Base-by-base conservation (phyloP, 352 stramenopile species). In the Pythium monospermum region DNA sequence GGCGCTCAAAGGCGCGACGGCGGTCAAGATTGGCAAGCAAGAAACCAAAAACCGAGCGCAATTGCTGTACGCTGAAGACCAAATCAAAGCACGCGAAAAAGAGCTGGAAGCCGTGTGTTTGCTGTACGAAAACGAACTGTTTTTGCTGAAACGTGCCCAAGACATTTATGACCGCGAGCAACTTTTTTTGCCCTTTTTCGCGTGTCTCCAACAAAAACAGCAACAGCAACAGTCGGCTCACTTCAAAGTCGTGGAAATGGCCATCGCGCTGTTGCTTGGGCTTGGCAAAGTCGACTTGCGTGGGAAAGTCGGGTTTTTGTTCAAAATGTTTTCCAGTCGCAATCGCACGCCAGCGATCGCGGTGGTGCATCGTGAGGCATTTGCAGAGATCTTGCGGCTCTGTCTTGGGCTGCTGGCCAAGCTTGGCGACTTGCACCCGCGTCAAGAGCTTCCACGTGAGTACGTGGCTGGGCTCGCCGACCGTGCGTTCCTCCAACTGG, bases 231-330 rank as follows among this genome's bases (percentile, higher is more conserved):
- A 43, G 18, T 2, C 43, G 15, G 21, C 43, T 31, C 25, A 10
- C 2, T 60, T 66, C 30, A 58, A 49, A 11, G 30, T 91, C 7
- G 30, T 85, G 45, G 69, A 83, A 2, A 54, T 87, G 15, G 60
- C 72, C 1, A 42, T 76, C 2, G 61, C 71, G 0, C 31, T 93
- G 19, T 49, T 96, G 1, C 30, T 93, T 19, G 74, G 84, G 1
- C 25, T 78, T 26, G 69, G 68, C 10, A 66, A 40, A 6, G 73
- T 73, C 27, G 48, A 56, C 6, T 27, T 96, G 12, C 49, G 53
- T 4, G 69, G 76, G 19, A 94, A 92, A 50, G 70, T 94, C 19
- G 61, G 59, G 10, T 90, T 95, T 36, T 23, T 95, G 1, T 90
- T 95, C 49, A 43, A 73, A 2, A 69, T 94, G 35, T 96, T 91